Base-by-base conservation (phyloP, 805 yeast genomes). In the Kodamaea kaohsiungensis region DNA sequence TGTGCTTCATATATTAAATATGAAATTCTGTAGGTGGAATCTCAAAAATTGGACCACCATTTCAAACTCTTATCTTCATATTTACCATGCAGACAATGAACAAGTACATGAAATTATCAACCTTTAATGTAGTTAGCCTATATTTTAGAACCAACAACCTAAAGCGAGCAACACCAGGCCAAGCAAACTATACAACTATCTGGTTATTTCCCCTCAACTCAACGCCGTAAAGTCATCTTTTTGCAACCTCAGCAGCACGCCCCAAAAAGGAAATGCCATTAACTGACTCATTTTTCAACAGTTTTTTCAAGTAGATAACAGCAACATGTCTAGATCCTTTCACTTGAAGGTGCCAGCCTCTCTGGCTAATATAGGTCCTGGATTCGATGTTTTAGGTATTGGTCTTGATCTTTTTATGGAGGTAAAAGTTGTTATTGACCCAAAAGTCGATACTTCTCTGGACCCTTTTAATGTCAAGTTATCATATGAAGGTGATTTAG, bases 321-420 rank as follows among this genome's bases (percentile, higher is more conserved):
- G 10, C 43, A 42, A 17, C 50, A 46, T 46, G 50, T 35, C 40
- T 15, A 51, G 43, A 39, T 33, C 50, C 7, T 87, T 87, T 70
- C 70, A 68, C 45, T 81, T 90, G 61, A 84, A 82, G 52, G 95
- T 93, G 15, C 99, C 99, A 3, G 97, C 98, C 6, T 92, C 98
- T 4, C 89, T 96, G 49, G 99, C 99, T 65, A 95, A 95, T 65
- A 93, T 95, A 51, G 99, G 99, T 7, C 99, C 99, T 8, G 99
- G 99, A 0, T 95, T 93, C 66, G 99, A 95, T 71, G 99, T 95
- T 6, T 75, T 95, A 50, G 99, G 99, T 19, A 87, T 95, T 42
- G 97, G 97, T 46, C 79, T 95, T 59, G 81, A 88, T 57, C 74
- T 91, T 49, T 91, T 75, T 65, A 76, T 95, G 53, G 88, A 86